Evolutionary conservation across 805 yeast species (phyloP), one percentile per base, ranked within the genome.

Genomic region (Saccharomycopsis amapae): DNA sequence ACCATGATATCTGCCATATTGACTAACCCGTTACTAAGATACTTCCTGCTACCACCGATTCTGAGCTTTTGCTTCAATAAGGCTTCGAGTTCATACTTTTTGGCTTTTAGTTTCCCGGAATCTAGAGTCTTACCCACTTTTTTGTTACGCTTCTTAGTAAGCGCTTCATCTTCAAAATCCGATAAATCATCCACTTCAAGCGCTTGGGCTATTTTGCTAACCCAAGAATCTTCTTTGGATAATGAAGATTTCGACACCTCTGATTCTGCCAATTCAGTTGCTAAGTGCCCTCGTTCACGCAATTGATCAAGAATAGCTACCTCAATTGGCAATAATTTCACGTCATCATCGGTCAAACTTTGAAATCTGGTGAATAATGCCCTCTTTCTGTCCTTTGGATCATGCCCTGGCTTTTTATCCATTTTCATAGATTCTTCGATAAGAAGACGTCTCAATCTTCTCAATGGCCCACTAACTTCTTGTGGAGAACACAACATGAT

Each of bases 401-500:
- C 37, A 69, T 72, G 68, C 72, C 65, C 46, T 58, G 66, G n/a
- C 13, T 30, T 30, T 15, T 34, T 31, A 10, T 40, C 40, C 18
- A 36, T 28, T 31, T 48, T 48, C n/a, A 33, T 15, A 42, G 18
- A 39, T 51, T 35, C 51, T 32, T 46, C 59, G 50, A 24, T 57
- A 57, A 43, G 63, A 64, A 1, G 59, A 47, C 71, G 78, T 55
- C 90, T 70, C 45, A 90, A 71, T 63, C 85, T 86, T 57, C 78
- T 73, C 51, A 89, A 69, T 0, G 97, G 89, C 0, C 96, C 96
- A 46, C 87, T 73, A 0, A 94, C 87, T 60, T 93, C 99, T 50
- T 85, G 88, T 13, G 97, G 96, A 3, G 95, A 85, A 58, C 96
- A 87, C 44, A 93, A 69, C 76, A 88, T 79, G 41, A 93, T 81